Base-by-base conservation (phyloP, 805 yeast genomes). In the Saturnispora hagleri region DNA sequence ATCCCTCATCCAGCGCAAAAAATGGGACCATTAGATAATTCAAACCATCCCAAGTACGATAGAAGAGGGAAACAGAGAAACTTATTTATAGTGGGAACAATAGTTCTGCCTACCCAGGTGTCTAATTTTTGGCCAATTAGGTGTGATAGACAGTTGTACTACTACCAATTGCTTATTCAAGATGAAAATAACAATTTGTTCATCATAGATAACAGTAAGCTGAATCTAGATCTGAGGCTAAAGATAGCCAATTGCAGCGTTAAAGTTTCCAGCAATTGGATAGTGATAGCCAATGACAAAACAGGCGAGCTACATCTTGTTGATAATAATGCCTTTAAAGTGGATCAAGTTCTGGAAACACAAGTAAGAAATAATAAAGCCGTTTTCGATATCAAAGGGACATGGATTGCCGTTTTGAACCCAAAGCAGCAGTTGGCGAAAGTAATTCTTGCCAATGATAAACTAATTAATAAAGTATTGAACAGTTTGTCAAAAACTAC, bases 401-500 rank as follows among this genome's bases (percentile, higher is more conserved):
- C 72, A 43, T 76, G 81, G 79, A 58, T 80, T 20, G 75, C 71
- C 6, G 15, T 57, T 31, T 13, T 10, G 12, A n/a, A 49, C 9
- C 58, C 62, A 18, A 59, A 58, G 27, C 53, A 36, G 24, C 46
- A 57, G 46, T 69, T 70, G 53, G 74, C 81, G 0, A 75, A 79
- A 0, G 71, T 78, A 20, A 69, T 69, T 54, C 60, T 79, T 36
- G 76, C 69, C 13, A 69, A 72, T 3, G 73, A 74, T 3, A 77
- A 79, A 1, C 63, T 79, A 38, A 65, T 77, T 35, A 72, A 73
- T 45, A 70, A 77, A 48, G 72, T 81, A 1, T 60, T 80, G 50
- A 72, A 75, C 10, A 68, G 72, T 15, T 57, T 81, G 13, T 77
- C 84, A 2, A 70, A 72, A 51, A 69, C 75, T 2, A 81, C 86